phyloP scores from a whole-genome alignment of 768 basidiomycete genomes.

The Sarcodon aspratus region DNA sequence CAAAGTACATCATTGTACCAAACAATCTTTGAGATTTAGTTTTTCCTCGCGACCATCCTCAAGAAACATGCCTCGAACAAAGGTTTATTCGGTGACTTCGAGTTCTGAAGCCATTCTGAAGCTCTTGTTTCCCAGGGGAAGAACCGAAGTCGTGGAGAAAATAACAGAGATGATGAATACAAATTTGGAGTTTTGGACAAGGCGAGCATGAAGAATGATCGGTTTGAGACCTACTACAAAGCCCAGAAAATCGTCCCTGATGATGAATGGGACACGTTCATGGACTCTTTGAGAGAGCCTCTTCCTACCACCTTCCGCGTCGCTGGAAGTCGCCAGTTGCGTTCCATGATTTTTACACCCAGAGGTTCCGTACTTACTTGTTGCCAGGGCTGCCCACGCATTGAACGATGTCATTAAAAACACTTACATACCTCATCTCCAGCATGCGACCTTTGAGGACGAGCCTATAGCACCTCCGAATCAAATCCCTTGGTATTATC shows the following conservation, averaged over 20 bases:
- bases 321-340: slow-evolving; percentile 74
- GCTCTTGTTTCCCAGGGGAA: too few relatives aligned
- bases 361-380: slow-evolving; percentile 9
- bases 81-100: too few relatives aligned
- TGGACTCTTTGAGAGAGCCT: slow-evolving; percentile 52
- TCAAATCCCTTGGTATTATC: slow-evolving; percentile 70
- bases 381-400: slow-evolving; percentile 46
- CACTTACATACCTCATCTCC: slow-evolving; percentile 68
- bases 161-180: slow-evolving; percentile 17
- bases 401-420: slow-evolving; percentile 73
- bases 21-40: too few relatives aligned
- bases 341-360: slow-evolving; percentile 1
- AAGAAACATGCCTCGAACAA: too few relatives aligned
- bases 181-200: slow-evolving; percentile 45
- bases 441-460: slow-evolving; percentile 65
- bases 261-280: slow-evolving; percentile 70
- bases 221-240: slow-evolving; percentile 57
- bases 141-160: background rate
- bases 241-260: slow-evolving; percentile 67
- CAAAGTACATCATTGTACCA: too few relatives aligned
- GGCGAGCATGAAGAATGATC: slow-evolving; percentile 59
- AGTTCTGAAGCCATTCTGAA: too few relatives aligned
- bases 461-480: slow-evolving; percentile 67
- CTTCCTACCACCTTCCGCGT: slow-evolving; percentile 93
- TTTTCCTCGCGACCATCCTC: too few relatives aligned